A percentile compares a stretch with the other conserved stretches of the same genome.
Evolutionary conservation across 1,284 basidiomycete species (phyloP).

Genomic region (Rhodotorula sp.): DNA sequence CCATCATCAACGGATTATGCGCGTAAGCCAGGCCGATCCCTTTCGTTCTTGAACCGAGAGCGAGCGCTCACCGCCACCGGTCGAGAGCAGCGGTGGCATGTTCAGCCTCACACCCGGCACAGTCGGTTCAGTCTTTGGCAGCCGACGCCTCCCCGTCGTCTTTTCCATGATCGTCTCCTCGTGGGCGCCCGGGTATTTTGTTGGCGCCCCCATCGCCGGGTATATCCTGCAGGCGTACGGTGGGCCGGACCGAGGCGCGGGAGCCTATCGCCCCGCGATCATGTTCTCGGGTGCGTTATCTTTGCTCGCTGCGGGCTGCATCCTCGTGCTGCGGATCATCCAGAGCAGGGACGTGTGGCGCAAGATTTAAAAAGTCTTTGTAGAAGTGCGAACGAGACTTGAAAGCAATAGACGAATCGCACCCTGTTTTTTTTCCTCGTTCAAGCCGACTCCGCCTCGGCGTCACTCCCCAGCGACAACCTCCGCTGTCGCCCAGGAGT

Average conservation of each 20-base stretch:
- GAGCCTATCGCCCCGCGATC: conserved; percentile 29
- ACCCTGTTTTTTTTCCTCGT: no score
- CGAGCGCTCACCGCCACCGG: no score
- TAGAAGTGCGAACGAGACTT: background rate
- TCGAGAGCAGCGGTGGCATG: conserved; percentile 22
- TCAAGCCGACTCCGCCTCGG: no score
- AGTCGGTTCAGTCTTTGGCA: conserved; percentile 25
- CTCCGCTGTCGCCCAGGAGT: no score
- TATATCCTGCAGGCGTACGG: conserved; percentile 24
- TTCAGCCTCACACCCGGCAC: conserved; percentile 32
- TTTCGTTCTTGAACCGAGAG: background rate
- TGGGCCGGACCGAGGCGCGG: conserved; percentile 15
- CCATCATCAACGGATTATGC: conserved; percentile 30
- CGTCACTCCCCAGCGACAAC: no score
- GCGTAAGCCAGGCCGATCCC: background rate
- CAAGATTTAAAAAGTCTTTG: background rate
- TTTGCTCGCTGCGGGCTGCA: conserved; percentile 44
- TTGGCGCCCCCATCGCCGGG: conserved; percentile 26
- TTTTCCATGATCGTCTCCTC: conserved; percentile 23
- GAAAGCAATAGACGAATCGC: no score
- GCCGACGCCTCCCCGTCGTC: conserved; percentile 2
- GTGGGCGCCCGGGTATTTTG: conserved; percentile 16
- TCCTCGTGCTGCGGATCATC: conserved; percentile 42
- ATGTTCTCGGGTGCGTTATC: conserved; percentile 42
- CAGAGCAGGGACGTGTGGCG: conserved; percentile 9